Evolutionary conservation across 202 grass and related monocot genomes (phyloP).

Genomic region (Brachypodium distachyon): DNA sequence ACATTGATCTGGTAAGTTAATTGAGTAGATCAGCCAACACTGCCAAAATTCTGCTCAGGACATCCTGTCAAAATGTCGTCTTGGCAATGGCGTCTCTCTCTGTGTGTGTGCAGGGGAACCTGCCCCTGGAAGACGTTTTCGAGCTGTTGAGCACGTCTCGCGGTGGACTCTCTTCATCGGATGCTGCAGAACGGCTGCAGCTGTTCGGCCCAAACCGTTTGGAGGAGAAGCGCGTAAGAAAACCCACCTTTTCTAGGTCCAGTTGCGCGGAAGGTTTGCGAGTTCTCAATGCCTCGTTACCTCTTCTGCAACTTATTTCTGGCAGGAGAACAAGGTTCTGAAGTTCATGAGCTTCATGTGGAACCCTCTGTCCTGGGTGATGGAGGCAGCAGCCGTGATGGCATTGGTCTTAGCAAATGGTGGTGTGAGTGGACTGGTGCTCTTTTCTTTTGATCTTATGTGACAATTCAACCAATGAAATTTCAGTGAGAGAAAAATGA

Average conservation of each 20-base stretch:
- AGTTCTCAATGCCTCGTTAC: background rate
- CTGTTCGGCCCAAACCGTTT: constrained; percentile 63
- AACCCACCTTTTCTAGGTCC: background rate
- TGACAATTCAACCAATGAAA: background rate
- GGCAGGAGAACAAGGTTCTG: constrained; percentile 68
- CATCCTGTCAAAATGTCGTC: background rate
- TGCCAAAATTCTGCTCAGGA: background rate
- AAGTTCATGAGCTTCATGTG: constrained; percentile 86
- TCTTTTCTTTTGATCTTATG: background rate
- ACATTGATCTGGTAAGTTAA: constrained; percentile 58
- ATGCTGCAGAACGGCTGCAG: constrained; percentile 44
- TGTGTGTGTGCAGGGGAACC: constrained; percentile 28
- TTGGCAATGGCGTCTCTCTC: no score
- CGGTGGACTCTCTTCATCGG: constrained; percentile 39
- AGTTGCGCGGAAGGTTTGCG: background rate
- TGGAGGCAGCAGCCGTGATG: constrained; percentile 77
- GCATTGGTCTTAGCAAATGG: constrained; percentile 67
- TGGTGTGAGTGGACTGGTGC: constrained; percentile 29
- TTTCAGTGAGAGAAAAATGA: no score
- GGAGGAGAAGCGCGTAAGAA: constrained; percentile 68
- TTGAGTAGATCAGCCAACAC: background rate
- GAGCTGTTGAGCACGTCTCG: constrained; percentile 42
- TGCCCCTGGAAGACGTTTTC: constrained; percentile 56
- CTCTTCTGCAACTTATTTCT: background rate
- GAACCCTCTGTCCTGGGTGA: constrained; percentile 88